These are phyloP conservation scores for Rhododendron williamsianum DNA, from an alignment of 148 eudicot species.

Conservation along the genomic window DNA sequence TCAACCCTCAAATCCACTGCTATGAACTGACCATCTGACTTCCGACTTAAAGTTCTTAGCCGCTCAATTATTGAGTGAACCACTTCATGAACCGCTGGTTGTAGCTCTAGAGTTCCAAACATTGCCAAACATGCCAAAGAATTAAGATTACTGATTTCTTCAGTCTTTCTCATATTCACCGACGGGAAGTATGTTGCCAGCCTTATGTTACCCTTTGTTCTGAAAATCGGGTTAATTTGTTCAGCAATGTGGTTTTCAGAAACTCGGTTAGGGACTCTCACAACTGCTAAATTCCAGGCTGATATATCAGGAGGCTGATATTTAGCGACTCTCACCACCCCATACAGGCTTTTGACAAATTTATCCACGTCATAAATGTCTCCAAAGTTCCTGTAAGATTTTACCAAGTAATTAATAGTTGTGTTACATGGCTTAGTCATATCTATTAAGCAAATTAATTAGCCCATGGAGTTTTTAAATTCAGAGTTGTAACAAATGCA, in stretches of 20 bases:
- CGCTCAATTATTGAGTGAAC: constrained; percentile 82
- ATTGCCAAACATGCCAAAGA: constrained; percentile 76
- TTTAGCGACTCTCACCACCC: constrained; percentile 75
- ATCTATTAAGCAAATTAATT: not conserved
- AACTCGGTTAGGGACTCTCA: constrained; percentile 79
- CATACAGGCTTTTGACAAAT: constrained; percentile 67
- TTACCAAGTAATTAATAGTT: not conserved
- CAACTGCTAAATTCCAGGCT: constrained; percentile 62
- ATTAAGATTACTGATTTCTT: constrained; percentile 31
- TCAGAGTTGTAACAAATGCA: not conserved
- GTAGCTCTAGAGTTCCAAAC: constrained; percentile 77
- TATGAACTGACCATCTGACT: constrained; percentile 69
- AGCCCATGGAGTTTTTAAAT: not conserved
- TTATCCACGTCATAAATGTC: constrained; percentile 76
- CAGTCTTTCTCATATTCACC: constrained; percentile 60
- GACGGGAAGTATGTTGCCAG: constrained; percentile 87
- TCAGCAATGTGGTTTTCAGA: constrained; percentile 61
- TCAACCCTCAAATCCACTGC: constrained; percentile 88
- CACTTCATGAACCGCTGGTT: constrained; percentile 68
- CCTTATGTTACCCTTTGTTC: constrained; percentile 71
- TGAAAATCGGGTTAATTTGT: constrained; percentile 56
- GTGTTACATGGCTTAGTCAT: not conserved
- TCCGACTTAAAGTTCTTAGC: constrained; percentile 67
- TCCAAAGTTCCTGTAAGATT: constrained; percentile 64
- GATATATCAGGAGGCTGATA: constrained; percentile 52